phyloP scores from a whole-genome alignment of 2,329 filamentous ascomycete genomes.

The Aspergillus novofumigatus region DNA sequence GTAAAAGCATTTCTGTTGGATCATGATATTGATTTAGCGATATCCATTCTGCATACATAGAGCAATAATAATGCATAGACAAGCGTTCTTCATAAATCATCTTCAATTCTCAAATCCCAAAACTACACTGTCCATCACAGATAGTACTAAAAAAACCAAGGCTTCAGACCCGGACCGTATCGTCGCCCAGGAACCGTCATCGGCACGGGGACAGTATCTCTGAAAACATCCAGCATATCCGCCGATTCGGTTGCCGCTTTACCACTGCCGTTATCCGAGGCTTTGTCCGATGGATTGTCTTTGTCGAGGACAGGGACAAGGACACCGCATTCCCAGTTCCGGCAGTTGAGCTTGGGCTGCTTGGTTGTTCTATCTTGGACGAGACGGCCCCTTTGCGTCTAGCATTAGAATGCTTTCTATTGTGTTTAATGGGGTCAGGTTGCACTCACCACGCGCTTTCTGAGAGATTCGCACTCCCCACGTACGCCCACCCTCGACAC shows the following conservation, averaged over 20 bases:
- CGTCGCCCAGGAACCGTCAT: slow-evolving; percentile 36
- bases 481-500: slow-evolving; percentile 68
- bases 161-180: slow-evolving; percentile 17
- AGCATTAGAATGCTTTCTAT: not conserved
- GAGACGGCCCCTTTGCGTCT: slow-evolving; percentile 66
- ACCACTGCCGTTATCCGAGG: slow-evolving; percentile 19
- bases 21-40: not conserved
- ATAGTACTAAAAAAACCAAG: slow-evolving; percentile 16
- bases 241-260: slow-evolving; percentile 26
- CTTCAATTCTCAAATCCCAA: not conserved
- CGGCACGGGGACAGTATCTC: slow-evolving; percentile 41
- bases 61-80: slow-evolving; percentile 6
- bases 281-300: slow-evolving; percentile 8
- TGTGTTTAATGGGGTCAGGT: not conserved
- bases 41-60: slow-evolving; percentile 9
- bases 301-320: slow-evolving; percentile 56
- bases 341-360: slow-evolving; percentile 70
- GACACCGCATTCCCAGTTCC: slow-evolving; percentile 96
- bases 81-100: not conserved
- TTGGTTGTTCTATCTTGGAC: slow-evolving; percentile 65
- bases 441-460: slow-evolving; percentile 79
- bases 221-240: slow-evolving; percentile 29
- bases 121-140: not conserved
- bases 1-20: not conserved
- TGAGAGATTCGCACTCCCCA: slow-evolving; percentile 87